phyloP scores from a whole-genome alignment of 1,284 basidiomycete species.

The Ganoderma lingzhi region DNA sequence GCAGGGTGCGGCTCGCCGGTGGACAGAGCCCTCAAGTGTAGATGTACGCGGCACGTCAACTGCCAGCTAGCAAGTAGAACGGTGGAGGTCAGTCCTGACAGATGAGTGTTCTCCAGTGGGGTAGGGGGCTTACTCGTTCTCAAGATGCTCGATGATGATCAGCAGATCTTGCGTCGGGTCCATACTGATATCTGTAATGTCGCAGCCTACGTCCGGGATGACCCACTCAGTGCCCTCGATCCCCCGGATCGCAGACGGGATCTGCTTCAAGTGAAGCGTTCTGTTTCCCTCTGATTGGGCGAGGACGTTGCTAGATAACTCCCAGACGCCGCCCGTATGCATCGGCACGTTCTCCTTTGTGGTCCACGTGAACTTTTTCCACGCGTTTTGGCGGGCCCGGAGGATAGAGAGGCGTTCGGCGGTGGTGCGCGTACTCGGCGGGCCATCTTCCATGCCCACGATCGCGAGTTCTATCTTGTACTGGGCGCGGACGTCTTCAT shows the following conservation, averaged over 20 bases:
- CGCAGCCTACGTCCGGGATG: slow-evolving; percentile 47
- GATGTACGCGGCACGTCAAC: slow-evolving; percentile 27
- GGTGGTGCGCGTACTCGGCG: slow-evolving; percentile 37
- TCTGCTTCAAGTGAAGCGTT: slow-evolving; percentile 49
- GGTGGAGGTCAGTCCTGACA: no score
- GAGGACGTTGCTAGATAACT: slow-evolving; percentile 67
- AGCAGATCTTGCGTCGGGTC: slow-evolving; percentile 70
- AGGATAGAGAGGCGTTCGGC: slow-evolving; percentile 53
- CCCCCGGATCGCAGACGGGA: slow-evolving; percentile 37
- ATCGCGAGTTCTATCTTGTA: slow-evolving; percentile 62
- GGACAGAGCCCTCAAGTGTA: slow-evolving; percentile 57
- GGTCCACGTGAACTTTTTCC: slow-evolving; percentile 54
- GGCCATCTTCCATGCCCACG: slow-evolving; percentile 55
- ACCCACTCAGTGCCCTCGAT: slow-evolving; percentile 59
- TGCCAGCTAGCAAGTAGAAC: slow-evolving; percentile 10
- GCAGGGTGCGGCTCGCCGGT: slow-evolving; percentile 57
- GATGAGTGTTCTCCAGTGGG: no score
- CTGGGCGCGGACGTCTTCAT: slow-evolving; percentile 49
- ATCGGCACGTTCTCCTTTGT: slow-evolving; percentile 47
- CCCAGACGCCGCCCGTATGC: slow-evolving; percentile 49
- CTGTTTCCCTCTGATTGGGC: slow-evolving; percentile 49
- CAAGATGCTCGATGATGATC: slow-evolving; percentile 52
- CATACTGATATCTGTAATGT: slow-evolving; percentile 65
- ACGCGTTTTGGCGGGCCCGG: slow-evolving; percentile 52
- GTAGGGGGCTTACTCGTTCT: slow-evolving; percentile 36